A percentile compares a stretch with the other conserved stretches of the same genome.
phyloP scores from a whole-genome alignment of 768 basidiomycete species.

The Suillus lakei region DNA sequence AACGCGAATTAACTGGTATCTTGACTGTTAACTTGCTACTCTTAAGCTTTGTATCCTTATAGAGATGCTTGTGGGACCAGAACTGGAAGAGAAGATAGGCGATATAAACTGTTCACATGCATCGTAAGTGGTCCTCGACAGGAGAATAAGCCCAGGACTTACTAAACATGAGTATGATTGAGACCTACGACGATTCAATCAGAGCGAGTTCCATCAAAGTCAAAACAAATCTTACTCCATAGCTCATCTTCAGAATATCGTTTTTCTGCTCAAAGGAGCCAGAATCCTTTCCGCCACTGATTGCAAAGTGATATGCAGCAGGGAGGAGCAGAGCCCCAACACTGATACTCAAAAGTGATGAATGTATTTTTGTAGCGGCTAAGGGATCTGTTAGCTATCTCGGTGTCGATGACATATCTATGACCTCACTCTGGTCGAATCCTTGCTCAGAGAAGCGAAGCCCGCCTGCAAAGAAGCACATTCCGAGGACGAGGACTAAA shows the following conservation, averaged over 20 bases:
- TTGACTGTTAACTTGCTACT: slow-evolving; percentile 43
- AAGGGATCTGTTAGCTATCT: slow-evolving; percentile 12
- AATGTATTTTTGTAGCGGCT: slow-evolving; percentile 72
- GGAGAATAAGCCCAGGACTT: slow-evolving; percentile 22
- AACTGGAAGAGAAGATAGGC: slow-evolving; percentile 59
- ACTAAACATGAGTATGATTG: slow-evolving; percentile 59
- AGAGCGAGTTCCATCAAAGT: slow-evolving; percentile 7
- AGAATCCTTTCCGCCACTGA: slow-evolving; percentile 30
- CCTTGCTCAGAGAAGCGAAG: slow-evolving; percentile 80
- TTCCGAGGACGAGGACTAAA: slow-evolving; percentile 79
- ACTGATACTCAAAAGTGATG: slow-evolving; percentile 76
- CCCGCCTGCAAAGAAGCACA: slow-evolving; percentile 91
- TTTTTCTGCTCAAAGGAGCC: slow-evolving; percentile 37
- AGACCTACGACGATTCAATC: slow-evolving; percentile 37
- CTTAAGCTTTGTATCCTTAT: slow-evolving; percentile 51
- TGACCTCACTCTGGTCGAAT: slow-evolving; percentile 67
- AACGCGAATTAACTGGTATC: slow-evolving; percentile 34
- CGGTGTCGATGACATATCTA: background rate
- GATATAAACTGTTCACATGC: slow-evolving; percentile 47
- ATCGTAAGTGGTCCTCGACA: background rate
- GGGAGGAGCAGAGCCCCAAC: slow-evolving; percentile 82
- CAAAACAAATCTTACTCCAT: slow-evolving; percentile 44
- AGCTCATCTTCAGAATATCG: slow-evolving; percentile 55
- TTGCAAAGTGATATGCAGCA: slow-evolving; percentile 75
- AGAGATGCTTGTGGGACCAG: slow-evolving; percentile 59